phyloP scores from a whole-genome alignment of 805 yeast species.

The Yamadazyma tumulicola region DNA sequence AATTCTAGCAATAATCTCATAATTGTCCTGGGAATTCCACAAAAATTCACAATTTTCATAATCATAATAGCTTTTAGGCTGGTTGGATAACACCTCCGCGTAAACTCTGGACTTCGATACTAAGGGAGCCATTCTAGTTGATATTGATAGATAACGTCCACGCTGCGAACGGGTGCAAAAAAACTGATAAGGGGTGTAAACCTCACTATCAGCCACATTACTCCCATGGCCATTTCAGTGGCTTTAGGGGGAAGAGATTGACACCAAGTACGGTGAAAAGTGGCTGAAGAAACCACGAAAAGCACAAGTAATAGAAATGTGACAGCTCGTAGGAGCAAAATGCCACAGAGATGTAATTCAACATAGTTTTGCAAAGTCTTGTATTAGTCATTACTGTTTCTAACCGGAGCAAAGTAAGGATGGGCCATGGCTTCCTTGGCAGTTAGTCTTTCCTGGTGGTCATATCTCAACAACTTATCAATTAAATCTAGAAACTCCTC shows the following conservation, averaged over 20 bases:
- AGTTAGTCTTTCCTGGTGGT: slow-evolving; percentile 83
- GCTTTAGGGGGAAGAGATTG: no score
- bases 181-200: background rate
- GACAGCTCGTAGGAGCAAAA: no score
- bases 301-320: no score
- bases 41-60: slow-evolving; percentile 57
- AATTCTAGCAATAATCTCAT: slow-evolving; percentile 77
- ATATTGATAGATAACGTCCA: background rate
- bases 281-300: background rate
- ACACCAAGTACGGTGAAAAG: background rate
- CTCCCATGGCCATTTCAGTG: no score
- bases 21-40: slow-evolving; percentile 45
- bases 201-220: no score
- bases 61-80: slow-evolving; percentile 81
- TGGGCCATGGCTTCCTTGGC: slow-evolving; percentile 87
- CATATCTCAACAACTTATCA: slow-evolving; percentile 72
- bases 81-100: slow-evolving; percentile 65
- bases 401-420: slow-evolving; percentile 47
- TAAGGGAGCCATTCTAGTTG: slow-evolving; percentile 4
- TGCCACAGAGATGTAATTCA: no score
- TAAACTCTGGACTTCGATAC: slow-evolving; percentile 49
- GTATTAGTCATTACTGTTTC: slow-evolving; percentile 5
- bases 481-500: slow-evolving; percentile 65
- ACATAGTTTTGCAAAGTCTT: no score
- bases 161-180: slow-evolving; percentile 1